phyloP scores from a whole-genome alignment of 2,329 filamentous ascomycete genomes.

The Penicillium griseofulvum region DNA sequence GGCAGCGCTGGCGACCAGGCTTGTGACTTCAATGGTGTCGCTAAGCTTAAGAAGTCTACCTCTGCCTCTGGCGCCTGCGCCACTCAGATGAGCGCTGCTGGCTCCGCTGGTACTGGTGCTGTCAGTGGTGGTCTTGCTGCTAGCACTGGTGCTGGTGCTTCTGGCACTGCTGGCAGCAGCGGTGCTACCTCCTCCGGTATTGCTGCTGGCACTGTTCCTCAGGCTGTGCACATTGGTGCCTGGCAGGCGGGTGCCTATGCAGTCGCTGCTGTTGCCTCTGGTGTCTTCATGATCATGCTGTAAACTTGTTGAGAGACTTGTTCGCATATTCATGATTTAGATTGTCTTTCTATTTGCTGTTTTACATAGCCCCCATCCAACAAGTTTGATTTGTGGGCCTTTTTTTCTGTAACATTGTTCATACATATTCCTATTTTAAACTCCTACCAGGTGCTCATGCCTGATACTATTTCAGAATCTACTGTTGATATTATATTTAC shows the following conservation, averaged over 20 bases:
- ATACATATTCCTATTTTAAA: conserved; percentile 14
- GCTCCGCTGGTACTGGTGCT: conserved; percentile 40
- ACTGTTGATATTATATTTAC: neutral
- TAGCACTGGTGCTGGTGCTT: conserved; percentile 17
- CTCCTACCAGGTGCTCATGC: conserved; percentile 10
- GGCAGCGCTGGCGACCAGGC: conserved; percentile 35
- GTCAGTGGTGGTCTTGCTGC: conserved; percentile 40
- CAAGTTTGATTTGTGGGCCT: neutral
- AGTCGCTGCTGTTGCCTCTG: conserved; percentile 44
- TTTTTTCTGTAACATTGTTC: conserved; percentile 13
- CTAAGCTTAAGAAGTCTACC: conserved; percentile 33
- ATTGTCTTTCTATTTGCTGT: neutral
- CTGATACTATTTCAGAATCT: neutral
- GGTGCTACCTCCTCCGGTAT: conserved; percentile 31
- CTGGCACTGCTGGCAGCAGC: conserved; percentile 12
- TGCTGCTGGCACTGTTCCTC: conserved; percentile 32
- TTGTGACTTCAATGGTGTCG: conserved; percentile 49
- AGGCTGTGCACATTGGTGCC: conserved; percentile 39
- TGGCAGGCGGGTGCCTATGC: conserved; percentile 46
- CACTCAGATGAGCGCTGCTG: conserved; percentile 25
- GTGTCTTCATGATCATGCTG: conserved; percentile 49
- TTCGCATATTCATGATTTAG: conserved; percentile 1
- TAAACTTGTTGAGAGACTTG: conserved; percentile 27
- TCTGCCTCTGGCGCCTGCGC: conserved; percentile 19
- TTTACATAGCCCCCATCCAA: neutral